These are phyloP conservation scores for Cryptococcus neoformans DNA, from an alignment of 1,284 basidiomycete genomes.

Conservation along the genomic window DNA sequence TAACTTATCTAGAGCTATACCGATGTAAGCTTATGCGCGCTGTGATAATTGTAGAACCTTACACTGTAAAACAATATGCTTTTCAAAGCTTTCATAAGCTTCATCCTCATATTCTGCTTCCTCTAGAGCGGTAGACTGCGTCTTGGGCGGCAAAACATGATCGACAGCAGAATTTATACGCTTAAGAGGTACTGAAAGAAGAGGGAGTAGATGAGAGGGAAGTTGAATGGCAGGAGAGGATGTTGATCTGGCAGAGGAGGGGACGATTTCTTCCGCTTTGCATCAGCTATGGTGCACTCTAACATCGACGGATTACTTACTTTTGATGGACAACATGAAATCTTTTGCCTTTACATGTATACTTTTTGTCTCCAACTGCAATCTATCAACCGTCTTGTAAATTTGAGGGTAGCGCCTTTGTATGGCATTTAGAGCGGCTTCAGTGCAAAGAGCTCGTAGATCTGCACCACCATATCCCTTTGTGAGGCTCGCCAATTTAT, in stretches of 20 bases:
- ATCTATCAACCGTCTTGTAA: conserved; percentile 84
- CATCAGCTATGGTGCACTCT: conserved; percentile 4
- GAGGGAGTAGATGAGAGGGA: conserved; percentile 77
- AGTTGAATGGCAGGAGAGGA: conserved; percentile 80
- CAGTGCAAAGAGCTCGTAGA: conserved; percentile 88
- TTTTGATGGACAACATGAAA: conserved; percentile 97
- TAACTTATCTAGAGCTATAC: conserved; percentile 80
- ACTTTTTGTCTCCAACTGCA: conserved; percentile 79
- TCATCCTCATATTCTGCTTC: conserved; percentile 90
- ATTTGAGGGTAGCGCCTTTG: conserved; percentile 97
- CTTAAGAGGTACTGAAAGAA: conserved; percentile 69
- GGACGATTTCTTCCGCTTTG: conserved; percentile 68
- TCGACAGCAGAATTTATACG: conserved; percentile 67
- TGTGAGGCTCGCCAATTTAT: conserved; percentile 79
- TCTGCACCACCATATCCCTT: conserved; percentile 99
- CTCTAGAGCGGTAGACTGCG: conserved; percentile 76
- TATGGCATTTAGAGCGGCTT: conserved; percentile 94
- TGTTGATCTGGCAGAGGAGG: conserved; percentile 88
- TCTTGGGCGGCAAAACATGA: conserved; percentile 67
- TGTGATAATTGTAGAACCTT: conserved; percentile 24
- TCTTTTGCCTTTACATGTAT: conserved; percentile 86
- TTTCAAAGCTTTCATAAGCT: conserved; percentile 66
- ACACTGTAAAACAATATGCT: conserved; percentile 82
- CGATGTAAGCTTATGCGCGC: conserved; percentile 7
- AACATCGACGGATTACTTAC: conserved; percentile 53